These are phyloP conservation scores for Trypanosoma grayi DNA, from an alignment of 208 protist genomes.

Conservation along the genomic window DNA sequence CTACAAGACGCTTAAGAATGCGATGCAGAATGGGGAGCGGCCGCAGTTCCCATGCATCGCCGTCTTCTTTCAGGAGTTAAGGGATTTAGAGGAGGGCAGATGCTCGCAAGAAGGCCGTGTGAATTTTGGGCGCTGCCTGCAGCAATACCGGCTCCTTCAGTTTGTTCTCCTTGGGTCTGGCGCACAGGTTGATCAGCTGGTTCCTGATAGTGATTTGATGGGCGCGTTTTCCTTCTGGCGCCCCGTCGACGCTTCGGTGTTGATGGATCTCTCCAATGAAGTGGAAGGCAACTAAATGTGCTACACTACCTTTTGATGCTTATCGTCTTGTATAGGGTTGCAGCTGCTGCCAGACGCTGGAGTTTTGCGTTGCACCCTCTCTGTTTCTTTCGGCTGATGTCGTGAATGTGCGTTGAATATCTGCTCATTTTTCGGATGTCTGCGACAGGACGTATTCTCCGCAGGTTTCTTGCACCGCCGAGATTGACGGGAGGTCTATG, in stretches of 20 bases:
- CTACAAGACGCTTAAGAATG: conserved; percentile 13
- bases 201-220: conserved; percentile 9
- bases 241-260: conserved; percentile 5
- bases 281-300: conserved; percentile 6
- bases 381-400: background rate
- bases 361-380: background rate
- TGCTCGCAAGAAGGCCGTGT: conserved; percentile 14
- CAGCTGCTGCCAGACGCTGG: no score
- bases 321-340: no score
- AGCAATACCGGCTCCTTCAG: conserved; percentile 20
- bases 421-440: background rate
- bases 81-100: conserved; percentile 3
- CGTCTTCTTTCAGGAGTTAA: conserved; percentile 15
- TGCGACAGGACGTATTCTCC: no score
- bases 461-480: no score
- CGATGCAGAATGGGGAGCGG: conserved; percentile 2
- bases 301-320: no score
- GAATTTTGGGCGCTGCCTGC: conserved; percentile 20
- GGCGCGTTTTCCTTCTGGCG: conserved; percentile 17
- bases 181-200: background rate
- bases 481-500: no score
- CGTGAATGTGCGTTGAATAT: background rate
- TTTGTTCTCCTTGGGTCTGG: conserved; percentile 14
- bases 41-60: conserved; percentile 20
- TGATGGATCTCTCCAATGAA: conserved; percentile 16